Evolutionary conservation across 805 yeast species (phyloP), one percentile per base, ranked within the genome.

Genomic region (Hanseniaspora hatyaiensis): DNA sequence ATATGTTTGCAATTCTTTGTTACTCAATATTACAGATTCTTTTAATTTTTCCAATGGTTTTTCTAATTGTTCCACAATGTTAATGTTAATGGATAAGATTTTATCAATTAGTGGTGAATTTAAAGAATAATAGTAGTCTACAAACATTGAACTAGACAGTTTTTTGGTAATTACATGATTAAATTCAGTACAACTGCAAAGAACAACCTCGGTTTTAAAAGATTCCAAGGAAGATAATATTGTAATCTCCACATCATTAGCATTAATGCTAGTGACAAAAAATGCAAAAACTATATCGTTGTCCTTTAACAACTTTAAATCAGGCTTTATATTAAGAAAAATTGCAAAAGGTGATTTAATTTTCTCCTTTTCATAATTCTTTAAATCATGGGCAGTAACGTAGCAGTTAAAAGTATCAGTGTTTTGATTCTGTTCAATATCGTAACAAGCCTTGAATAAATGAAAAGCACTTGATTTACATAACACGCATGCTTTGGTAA

Each of bases 391-490:
- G 0, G 92, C 92, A 3, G 87, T 75, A 11, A 77, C 77, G 58
- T 74, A 82, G 0, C 80, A 56, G 30, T 30, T 89, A 75, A 48
- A 33, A n/a, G n/a, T n/a, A n/a, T 18, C 32, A 8, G 46, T 29
- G 8, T 13, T 3, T 29, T 37, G 43, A 19, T 80, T 0, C 85
- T 87, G 51, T 58, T 56, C 6, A 15, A 45, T 13, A 3, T 57
- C 54, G 37, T 62, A 51, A 16, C 59, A 63, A 3, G 75, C 67
- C 53, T 71, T 74, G 68, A 85, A 85, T 28, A 85, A 63, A 62
- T 85, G 94, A 64, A 85, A 83, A 6, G 94, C 83, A 48, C 82
- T 79, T 0, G 77, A 68, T 57, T 85, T 85, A 57, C 75, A 72
- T 47, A 88, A 67, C 18, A 85, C 73, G 52, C 75, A 77, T 0